These are phyloP conservation scores for Gymnopus androsaceus DNA, from an alignment of 1,284 basidiomycete genomes.

Conservation along the genomic window DNA sequence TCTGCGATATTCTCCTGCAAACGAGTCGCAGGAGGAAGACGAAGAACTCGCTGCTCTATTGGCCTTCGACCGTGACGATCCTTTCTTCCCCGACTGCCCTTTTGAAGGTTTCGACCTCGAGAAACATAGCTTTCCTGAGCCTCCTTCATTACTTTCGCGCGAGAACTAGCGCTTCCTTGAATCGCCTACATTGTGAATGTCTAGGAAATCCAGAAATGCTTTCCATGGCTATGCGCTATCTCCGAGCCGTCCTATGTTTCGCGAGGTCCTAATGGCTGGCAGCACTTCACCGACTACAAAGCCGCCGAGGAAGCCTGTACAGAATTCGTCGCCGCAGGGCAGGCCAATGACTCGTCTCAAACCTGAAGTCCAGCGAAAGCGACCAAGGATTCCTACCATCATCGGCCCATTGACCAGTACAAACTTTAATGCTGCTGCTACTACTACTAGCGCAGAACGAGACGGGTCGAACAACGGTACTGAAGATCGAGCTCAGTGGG, in stretches of 20 bases:
- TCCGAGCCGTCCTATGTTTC: constrained; percentile 41
- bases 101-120: neutral
- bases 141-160: constrained; percentile 8
- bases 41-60: neutral
- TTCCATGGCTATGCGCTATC: too few species aligned
- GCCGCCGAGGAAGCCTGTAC: constrained; percentile 38
- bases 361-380: constrained; percentile 4
- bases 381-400: constrained; percentile 35
- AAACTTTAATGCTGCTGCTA: neutral
- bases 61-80: neutral
- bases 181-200: too few species aligned
- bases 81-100: neutral
- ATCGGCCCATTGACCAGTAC: constrained; percentile 29
- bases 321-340: constrained; percentile 35
- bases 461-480: neutral
- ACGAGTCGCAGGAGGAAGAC: neutral
- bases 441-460: neutral
- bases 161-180: too few species aligned
- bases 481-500: neutral
- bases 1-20: neutral
- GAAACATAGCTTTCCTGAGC: neutral
- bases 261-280: constrained; percentile 51
- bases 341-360: constrained; percentile 13
- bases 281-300: constrained; percentile 38
- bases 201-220: too few species aligned